These are phyloP conservation scores for Funneliformis geosporum DNA, from an alignment of 192 early-diverging fungal genomes.

Conservation along the genomic window DNA sequence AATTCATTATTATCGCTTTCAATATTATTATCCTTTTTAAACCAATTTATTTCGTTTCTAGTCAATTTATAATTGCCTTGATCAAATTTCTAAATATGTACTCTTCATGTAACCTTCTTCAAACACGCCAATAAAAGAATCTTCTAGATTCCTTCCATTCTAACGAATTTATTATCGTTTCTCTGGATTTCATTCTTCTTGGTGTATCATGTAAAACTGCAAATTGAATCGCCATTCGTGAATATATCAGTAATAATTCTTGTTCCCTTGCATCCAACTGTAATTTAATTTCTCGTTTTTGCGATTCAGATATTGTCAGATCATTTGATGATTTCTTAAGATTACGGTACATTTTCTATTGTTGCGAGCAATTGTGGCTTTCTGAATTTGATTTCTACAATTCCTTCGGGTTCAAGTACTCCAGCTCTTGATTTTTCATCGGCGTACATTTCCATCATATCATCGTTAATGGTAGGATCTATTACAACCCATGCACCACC, in stretches of 20 bases:
- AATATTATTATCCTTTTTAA: conserved; percentile 51
- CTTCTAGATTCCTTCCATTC: conserved; percentile 78
- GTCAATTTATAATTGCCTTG: conserved; percentile 46
- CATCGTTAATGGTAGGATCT: conserved; percentile 93
- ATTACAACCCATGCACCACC: conserved; percentile 99
- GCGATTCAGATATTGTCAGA: conserved; percentile 53
- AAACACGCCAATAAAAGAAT: conserved; percentile 92
- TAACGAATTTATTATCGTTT: conserved; percentile 76
- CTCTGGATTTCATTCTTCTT: conserved; percentile 94
- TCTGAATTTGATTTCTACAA: conserved; percentile 98
- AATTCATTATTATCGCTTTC: conserved; percentile 39
- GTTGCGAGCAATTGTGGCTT: conserved; percentile 88
- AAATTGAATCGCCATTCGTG: conserved; percentile 93
- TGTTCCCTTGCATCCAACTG: conserved; percentile 83
- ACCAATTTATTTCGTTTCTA: conserved; percentile 67
- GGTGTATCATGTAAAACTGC: conserved; percentile 97
- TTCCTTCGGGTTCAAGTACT: conserved; percentile 95
- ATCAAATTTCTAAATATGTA: conserved; percentile 64
- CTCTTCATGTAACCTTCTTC: conserved; percentile 82
- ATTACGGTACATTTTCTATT: conserved; percentile 80
- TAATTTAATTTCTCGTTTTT: conserved; percentile 68
- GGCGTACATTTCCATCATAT: conserved; percentile 99
- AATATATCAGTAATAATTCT: conserved; percentile 85
- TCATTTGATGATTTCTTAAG: conserved; percentile 68
- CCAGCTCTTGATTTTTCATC: conserved; percentile 89